Percentiles rank a stretch among this genome's conserved stretches.
Evolutionary conservation across 108 stramenopile genomes (phyloP).

Genomic region (Stephanodiscus triporus): DNA sequence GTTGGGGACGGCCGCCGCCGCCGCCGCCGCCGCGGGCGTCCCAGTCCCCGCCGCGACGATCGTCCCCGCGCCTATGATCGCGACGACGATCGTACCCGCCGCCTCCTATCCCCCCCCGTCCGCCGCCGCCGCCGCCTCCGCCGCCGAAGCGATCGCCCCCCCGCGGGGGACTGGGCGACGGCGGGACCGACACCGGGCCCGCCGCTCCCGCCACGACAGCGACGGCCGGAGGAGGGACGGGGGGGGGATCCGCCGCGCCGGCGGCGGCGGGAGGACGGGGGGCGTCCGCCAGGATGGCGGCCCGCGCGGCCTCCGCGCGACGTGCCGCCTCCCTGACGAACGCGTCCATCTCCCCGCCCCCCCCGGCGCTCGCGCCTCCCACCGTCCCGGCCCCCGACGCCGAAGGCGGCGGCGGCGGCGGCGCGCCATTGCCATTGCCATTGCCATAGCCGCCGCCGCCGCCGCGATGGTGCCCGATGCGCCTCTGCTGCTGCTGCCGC

Average conservation of each 20-base stretch:
- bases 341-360: constrained; percentile 59
- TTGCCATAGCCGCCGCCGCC: background rate
- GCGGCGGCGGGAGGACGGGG: constrained; percentile 26
- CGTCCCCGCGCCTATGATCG: constrained; percentile 6
- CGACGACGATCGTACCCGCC: background rate
- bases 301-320: constrained; percentile 60
- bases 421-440: too few relatives aligned
- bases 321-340: constrained; percentile 60
- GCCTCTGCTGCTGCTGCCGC: constrained; percentile 20
- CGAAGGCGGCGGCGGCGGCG: background rate
- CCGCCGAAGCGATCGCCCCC: constrained; percentile 9
- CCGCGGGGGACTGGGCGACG: constrained; percentile 35
- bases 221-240: background rate
- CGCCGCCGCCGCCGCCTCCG: constrained; percentile 1
- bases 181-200: constrained; percentile 33
- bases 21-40: background rate
- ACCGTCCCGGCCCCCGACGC: constrained; percentile 20
- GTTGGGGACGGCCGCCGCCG: background rate
- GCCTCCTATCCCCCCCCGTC: background rate
- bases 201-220: background rate
- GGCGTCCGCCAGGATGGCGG: constrained; percentile 22
- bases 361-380: constrained; percentile 54
- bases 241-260: constrained; percentile 1
- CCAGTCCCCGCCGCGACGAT: background rate
- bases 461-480: background rate